Evolutionary conservation across 176 grass and related monocot species (phyloP).

Genomic region (Stipa capillata): DNA sequence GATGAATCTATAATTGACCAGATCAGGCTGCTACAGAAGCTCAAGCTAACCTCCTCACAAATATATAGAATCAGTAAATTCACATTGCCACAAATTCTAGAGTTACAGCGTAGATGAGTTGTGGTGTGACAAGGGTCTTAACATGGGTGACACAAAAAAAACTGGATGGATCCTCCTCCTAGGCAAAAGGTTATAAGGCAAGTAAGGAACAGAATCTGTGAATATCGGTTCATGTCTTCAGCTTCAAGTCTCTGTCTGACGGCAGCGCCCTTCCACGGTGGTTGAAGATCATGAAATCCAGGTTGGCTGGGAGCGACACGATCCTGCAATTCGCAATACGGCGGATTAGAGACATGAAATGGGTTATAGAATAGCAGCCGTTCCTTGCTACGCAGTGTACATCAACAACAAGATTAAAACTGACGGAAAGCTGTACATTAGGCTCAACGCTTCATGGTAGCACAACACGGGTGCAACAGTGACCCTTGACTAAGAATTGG

Average conservation of each 20-base stretch:
- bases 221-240: conserved; percentile 44
- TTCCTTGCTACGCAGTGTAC: neutral
- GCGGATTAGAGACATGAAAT: neutral
- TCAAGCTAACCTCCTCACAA: neutral
- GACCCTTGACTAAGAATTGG: neutral
- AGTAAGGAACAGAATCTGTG: neutral
- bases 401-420: neutral
- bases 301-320: conserved; percentile 67
- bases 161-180: conserved; percentile 4
- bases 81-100: neutral
- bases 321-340: conserved; percentile 44
- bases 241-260: conserved; percentile 49
- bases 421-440: neutral
- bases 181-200: neutral
- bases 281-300: conserved; percentile 99
- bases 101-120: conserved; percentile 17
- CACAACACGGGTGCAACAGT: neutral
- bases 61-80: neutral
- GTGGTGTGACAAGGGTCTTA: neutral
- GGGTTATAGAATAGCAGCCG: neutral
- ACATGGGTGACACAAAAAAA: conserved; percentile 1
- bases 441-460: neutral
- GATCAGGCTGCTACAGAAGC: neutral
- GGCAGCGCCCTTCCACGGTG: conserved; percentile 66
- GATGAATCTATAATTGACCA: neutral